Evolutionary conservation across 768 basidiomycete species (phyloP).

Genomic region (Podaxis sp.): DNA sequence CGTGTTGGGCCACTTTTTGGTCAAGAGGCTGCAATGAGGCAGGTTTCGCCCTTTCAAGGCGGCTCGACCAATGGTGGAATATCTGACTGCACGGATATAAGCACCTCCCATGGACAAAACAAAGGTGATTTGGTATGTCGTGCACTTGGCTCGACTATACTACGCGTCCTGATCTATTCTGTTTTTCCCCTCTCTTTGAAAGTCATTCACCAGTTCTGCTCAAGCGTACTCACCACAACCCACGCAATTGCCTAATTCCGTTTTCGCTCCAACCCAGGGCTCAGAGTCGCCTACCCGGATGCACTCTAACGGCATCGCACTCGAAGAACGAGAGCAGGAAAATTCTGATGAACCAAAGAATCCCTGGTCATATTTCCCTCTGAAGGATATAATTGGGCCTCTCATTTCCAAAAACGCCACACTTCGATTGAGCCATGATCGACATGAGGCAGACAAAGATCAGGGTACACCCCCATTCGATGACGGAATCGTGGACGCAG

Average conservation of each 20-base stretch:
- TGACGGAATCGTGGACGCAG: background rate
- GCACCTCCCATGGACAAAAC: background rate
- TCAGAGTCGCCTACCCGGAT: too few species aligned
- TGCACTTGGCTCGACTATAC: background rate
- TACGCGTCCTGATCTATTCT: background rate
- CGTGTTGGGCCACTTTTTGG: background rate
- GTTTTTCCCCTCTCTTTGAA: background rate
- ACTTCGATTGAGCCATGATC: background rate
- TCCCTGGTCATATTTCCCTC: background rate
- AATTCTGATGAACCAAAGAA: background rate
- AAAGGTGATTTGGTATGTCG: background rate
- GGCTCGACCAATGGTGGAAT: background rate
- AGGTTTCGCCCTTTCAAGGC: background rate
- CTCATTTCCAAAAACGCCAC: constrained; percentile 14
- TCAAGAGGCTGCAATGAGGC: background rate
- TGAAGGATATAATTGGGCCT: constrained; percentile 16
- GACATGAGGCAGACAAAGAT: background rate
- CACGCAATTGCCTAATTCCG: background rate
- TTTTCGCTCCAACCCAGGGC: background rate
- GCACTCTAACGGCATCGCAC: background rate
- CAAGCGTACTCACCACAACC: background rate
- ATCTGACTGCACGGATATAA: background rate
- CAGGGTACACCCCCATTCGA: background rate
- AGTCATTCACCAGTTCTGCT: background rate
- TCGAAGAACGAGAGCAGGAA: background rate